phyloP scores from a whole-genome alignment of 1,284 basidiomycete species.

The Nidula niveotomentosa region DNA sequence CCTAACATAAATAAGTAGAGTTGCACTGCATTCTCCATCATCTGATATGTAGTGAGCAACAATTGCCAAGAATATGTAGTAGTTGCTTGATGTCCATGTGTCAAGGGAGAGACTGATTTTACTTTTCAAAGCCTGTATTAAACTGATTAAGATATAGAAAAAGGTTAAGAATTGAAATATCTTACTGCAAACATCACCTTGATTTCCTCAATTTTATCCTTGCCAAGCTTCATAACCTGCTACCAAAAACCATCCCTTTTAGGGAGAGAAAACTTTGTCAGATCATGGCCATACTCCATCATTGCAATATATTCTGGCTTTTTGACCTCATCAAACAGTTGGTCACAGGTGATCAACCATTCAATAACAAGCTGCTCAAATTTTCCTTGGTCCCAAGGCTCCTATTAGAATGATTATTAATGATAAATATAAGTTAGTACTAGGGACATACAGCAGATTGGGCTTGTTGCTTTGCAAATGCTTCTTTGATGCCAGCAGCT shows the following conservation, averaged over 20 bases:
- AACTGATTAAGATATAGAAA: neutral
- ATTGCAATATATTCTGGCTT: conserved; percentile 11
- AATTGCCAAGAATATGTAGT: neutral
- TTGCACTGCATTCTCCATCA: conserved; percentile 11
- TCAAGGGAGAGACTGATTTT: conserved; percentile 21
- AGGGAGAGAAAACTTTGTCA: neutral
- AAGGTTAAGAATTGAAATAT: neutral
- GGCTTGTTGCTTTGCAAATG: neutral
- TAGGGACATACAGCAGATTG: neutral
- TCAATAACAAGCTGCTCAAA: conserved; percentile 16
- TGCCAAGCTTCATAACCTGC: conserved; percentile 11
- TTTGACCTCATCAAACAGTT: conserved; percentile 19
- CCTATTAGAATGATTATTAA: neutral
- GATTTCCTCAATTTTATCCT: conserved; percentile 7
- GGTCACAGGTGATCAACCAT: conserved; percentile 18
- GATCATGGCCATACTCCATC: conserved; percentile 12
- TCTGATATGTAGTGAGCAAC: conserved; percentile 16
- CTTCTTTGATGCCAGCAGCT: neutral
- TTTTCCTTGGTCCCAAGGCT: conserved; percentile 7
- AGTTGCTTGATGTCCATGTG: conserved; percentile 23
- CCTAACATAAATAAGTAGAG: neutral
- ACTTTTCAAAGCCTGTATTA: conserved; percentile 11
- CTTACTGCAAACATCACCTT: conserved; percentile 10
- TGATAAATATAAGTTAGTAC: neutral
- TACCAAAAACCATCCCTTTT: neutral